Base-by-base conservation (phyloP, 2,329 filamentous ascomycete genomes). In the Sarocladium brachiariae region DNA sequence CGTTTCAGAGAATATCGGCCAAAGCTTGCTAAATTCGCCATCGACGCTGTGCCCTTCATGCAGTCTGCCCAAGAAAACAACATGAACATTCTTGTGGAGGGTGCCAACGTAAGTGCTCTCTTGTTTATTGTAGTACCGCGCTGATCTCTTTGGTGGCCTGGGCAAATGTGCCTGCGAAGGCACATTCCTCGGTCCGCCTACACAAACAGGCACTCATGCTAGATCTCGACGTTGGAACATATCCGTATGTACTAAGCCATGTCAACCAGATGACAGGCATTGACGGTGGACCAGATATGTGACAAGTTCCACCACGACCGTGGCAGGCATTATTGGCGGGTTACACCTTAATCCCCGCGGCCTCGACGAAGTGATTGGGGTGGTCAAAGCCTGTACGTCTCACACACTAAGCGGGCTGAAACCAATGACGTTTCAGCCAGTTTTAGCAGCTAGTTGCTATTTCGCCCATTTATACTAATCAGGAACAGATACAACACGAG, bases 11-110 rank as follows among this genome's bases (percentile, higher is more conserved):
- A 72, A 31, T 82, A 82, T 63, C 75, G 80, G 24, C 65, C 69
- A 53, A 74, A 73, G 59, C 72, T 89, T 23, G 72, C 72, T 39
- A 72, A 74, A 19, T 86, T 80, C 57, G 76, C 83, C 53, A 73
- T 88, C 53, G 86, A 91, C 60, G 81, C 80, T 53, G 76, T 87
- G 24, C 73, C 78, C 34, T 78, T 86, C 50, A 79, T 89, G 61
- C 70, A 74, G 52, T 70, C 71, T 9, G 83, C 81, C 1, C 82
- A 87, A 61, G 67, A 77, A 51, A 69, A 70, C 51, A 76, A 80
- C 33, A 72, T 70, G 33, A 76, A 77, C 50, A 82, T 88, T 55
- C 71, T 88, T 2, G 74, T 88, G 10, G 85, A 89, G 67, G 85
- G 84, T 50, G 82, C 82, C 33, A 65, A 66, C 50, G 63, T 57